Evolutionary conservation across 129 eudicot species (phyloP).

Genomic region (Kitagawia praeruptora): DNA sequence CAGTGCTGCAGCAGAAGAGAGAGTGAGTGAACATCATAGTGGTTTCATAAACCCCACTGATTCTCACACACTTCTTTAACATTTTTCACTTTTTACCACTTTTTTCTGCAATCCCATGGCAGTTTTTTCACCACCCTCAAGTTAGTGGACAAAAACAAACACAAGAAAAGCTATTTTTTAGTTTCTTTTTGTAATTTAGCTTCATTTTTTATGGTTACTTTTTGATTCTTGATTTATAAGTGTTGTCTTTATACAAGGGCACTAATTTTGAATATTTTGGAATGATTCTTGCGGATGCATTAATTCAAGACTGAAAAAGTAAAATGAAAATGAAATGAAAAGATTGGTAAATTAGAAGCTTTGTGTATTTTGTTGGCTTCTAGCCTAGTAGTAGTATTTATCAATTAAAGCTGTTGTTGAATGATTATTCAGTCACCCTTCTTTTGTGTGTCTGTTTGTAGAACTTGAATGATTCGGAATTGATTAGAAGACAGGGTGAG

Average conservation of each 20-base stretch:
- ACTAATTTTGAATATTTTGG: constrained; percentile 13
- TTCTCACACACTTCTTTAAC: not conserved
- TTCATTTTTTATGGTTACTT: constrained; percentile 18
- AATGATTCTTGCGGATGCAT: constrained; percentile 24
- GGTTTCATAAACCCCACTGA: constrained; percentile 28
- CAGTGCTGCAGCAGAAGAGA: constrained; percentile 2
- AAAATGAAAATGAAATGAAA: constrained; percentile 3
- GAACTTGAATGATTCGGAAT: constrained; percentile 7
- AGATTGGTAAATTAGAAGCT: constrained; percentile 1
- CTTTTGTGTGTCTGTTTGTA: constrained; percentile 18
- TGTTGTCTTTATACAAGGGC: constrained; percentile 24
- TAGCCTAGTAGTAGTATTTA: constrained; percentile 2
- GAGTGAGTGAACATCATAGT: not conserved
- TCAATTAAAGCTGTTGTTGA: constrained; percentile 12
- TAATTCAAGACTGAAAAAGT: constrained; percentile 11
- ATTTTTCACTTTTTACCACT: not conserved
- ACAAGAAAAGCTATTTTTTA: not conserved
- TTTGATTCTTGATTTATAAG: constrained; percentile 35
- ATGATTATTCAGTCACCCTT: constrained; percentile 16
- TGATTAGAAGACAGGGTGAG: not conserved
- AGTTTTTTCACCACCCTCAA: constrained; percentile 10
- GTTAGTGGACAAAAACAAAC: constrained; percentile 4
- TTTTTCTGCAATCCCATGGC: constrained; percentile 15
- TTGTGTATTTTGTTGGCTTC: constrained; percentile 24
- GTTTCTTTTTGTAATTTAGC: not conserved